phyloP scores from a whole-genome alignment of 148 eudicot species.

The Fallopia convolvulus region DNA sequence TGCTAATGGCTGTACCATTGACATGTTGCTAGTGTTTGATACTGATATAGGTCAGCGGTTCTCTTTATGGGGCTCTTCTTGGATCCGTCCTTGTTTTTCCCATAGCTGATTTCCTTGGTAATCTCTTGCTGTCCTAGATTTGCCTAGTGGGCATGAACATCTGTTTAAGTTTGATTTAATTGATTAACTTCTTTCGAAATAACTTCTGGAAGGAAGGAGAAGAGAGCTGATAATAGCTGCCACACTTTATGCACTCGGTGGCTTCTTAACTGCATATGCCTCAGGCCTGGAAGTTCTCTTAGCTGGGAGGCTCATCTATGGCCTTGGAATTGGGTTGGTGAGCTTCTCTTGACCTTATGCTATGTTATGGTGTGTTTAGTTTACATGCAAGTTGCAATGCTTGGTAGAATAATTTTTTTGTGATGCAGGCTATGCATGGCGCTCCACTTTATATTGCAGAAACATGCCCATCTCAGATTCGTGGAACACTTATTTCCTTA shows the following conservation, averaged over 20 bases:
- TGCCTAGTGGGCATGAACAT: not conserved
- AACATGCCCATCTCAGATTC: conserved; percentile 93
- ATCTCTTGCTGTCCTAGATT: conserved; percentile 7
- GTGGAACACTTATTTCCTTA: conserved; percentile 85
- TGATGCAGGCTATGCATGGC: conserved; percentile 89
- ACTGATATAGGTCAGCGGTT: conserved; percentile 72
- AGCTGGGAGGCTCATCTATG: conserved; percentile 68
- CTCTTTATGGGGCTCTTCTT: conserved; percentile 96
- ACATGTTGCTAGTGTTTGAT: conserved; percentile 14
- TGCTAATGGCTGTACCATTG: not conserved
- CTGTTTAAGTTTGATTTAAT: not conserved
- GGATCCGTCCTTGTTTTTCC: conserved; percentile 87
- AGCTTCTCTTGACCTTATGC: conserved; percentile 12
- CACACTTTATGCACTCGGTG: conserved; percentile 61
- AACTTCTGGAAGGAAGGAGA: conserved; percentile 61
- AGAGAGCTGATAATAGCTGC: conserved; percentile 79
- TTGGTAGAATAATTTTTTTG: not conserved
- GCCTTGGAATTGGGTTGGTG: conserved; percentile 98
- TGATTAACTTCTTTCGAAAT: not conserved
- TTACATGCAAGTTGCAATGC: not conserved
- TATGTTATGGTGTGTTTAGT: not conserved
- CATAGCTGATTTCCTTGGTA: conserved; percentile 91
- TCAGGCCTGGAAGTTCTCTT: conserved; percentile 64
- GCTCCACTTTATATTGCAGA: conserved; percentile 98
- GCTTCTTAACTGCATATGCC: conserved; percentile 64